Evolutionary conservation across 1,284 basidiomycete genomes (phyloP).

Genomic region (Hymenochaete sp.): DNA sequence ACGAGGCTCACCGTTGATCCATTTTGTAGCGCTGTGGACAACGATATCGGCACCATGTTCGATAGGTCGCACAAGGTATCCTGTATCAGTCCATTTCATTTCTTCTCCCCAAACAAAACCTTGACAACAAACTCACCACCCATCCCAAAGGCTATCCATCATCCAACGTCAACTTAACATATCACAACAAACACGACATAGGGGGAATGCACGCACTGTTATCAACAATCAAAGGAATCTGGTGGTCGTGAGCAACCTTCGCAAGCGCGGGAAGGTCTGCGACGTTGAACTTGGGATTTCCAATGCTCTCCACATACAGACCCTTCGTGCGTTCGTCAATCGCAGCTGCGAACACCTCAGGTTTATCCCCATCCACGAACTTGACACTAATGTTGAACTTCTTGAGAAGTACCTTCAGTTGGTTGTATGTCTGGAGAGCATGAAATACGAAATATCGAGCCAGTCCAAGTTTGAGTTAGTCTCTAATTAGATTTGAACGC

Average conservation of each 20-base stretch:
- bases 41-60: slow-evolving; percentile 80
- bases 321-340: slow-evolving; percentile 75
- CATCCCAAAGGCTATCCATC: slow-evolving; percentile 57
- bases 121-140: slow-evolving; percentile 37
- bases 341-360: slow-evolving; percentile 60
- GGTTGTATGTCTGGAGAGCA: slow-evolving; percentile 65
- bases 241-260: slow-evolving; percentile 68
- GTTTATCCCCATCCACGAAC: slow-evolving; percentile 57
- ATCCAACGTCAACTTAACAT: not conserved
- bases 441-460: not conserved
- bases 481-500: too few relatives aligned
- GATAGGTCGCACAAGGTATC: slow-evolving; percentile 68
- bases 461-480: too few relatives aligned
- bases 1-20: slow-evolving; percentile 51
- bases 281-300: slow-evolving; percentile 78
- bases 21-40: slow-evolving; percentile 82
- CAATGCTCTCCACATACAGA: slow-evolving; percentile 77
- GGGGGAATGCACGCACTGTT: slow-evolving; percentile 41
- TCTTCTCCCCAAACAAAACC: not conserved
- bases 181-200: not conserved
- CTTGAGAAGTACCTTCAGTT: slow-evolving; percentile 81
- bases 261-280: slow-evolving; percentile 66
- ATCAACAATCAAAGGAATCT: slow-evolving; percentile 78
- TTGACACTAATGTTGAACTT: slow-evolving; percentile 74
- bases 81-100: slow-evolving; percentile 25